A percentile compares a stretch with the other conserved stretches of the same genome.
These are phyloP conservation scores for Helotiales sp. DNA, from an alignment of 2,329 filamentous ascomycete genomes.

Conservation along the genomic window DNA sequence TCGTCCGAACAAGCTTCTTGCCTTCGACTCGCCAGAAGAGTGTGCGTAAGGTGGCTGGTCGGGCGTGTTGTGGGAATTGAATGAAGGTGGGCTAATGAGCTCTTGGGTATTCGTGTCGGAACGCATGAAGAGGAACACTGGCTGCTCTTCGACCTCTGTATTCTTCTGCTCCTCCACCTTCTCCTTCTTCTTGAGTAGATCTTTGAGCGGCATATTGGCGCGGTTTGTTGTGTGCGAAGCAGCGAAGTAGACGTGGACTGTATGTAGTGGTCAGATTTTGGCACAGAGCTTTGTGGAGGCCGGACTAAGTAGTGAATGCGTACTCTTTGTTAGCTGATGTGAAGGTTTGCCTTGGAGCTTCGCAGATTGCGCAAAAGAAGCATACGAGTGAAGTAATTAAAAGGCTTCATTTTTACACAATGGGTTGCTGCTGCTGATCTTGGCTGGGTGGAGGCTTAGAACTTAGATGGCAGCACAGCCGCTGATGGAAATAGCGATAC, in stretches of 20 bases:
- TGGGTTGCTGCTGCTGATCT: slow-evolving; percentile 25
- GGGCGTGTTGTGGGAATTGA: slow-evolving; percentile 39
- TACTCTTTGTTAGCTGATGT: slow-evolving; percentile 21
- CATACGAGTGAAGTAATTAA: slow-evolving; percentile 10
- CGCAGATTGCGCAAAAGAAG: slow-evolving; percentile 14
- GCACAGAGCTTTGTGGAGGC: not conserved
- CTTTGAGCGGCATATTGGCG: slow-evolving; percentile 55
- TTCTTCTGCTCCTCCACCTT: slow-evolving; percentile 42
- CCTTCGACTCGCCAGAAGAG: slow-evolving; percentile 28
- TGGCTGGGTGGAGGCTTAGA: slow-evolving; percentile 22
- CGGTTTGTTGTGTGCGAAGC: not conserved
- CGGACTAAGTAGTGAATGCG: not conserved
- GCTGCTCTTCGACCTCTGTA: slow-evolving; percentile 30
- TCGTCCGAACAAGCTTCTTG: slow-evolving; percentile 36
- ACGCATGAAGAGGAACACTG: slow-evolving; percentile 79
- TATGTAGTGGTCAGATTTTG: not conserved
- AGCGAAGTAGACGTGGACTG: not conserved
- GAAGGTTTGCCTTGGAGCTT: slow-evolving; percentile 25
- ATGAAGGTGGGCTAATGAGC: slow-evolving; percentile 68
- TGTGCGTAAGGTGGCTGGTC: slow-evolving; percentile 13
- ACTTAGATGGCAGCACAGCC: slow-evolving; percentile 15
- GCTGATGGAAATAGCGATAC: slow-evolving; percentile 1
- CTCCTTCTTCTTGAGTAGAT: slow-evolving; percentile 64
- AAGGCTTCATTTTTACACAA: not conserved
- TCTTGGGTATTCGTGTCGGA: slow-evolving; percentile 80